Percentiles rank a stretch among this genome's conserved stretches.
These are phyloP conservation scores for Suillus lakei DNA, from an alignment of 768 basidiomycete genomes.

Conservation along the genomic window DNA sequence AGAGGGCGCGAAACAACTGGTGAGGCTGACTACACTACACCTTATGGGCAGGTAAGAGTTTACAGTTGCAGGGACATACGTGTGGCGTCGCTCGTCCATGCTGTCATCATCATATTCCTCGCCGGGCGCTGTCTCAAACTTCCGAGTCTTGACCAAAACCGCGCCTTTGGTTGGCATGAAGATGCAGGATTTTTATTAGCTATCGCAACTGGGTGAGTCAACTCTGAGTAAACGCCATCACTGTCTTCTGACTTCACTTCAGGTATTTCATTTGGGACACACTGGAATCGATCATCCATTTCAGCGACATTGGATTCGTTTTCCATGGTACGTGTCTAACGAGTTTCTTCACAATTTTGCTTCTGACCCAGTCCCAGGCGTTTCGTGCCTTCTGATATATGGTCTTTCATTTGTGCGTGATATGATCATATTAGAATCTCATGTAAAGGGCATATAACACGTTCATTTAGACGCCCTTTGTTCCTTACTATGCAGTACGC, in stretches of 20 bases:
- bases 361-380: constrained; percentile 40
- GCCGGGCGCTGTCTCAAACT: constrained; percentile 57
- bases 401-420: constrained; percentile 68
- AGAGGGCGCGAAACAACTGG: constrained; percentile 64
- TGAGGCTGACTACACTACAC: constrained; percentile 31
- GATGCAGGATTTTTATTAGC: constrained; percentile 61
- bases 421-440: too few species aligned
- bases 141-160: constrained; percentile 56
- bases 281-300: constrained; percentile 70
- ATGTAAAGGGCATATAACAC: background rate
- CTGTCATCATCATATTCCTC: constrained; percentile 67
- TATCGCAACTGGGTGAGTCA: constrained; percentile 70
- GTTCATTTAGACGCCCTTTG: constrained; percentile 62
- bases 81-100: constrained; percentile 75
- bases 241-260: background rate
- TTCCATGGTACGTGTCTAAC: constrained; percentile 59
- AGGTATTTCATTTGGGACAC: constrained; percentile 89
- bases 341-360: background rate
- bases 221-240: background rate
- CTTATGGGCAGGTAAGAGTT: background rate
- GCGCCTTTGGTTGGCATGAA: constrained; percentile 78
- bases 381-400: constrained; percentile 70
- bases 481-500: constrained; percentile 76
- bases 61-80: constrained; percentile 60
- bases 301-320: constrained; percentile 74